Base-by-base conservation (phyloP, 768 basidiomycete species). In the Fomitopsis serialis region DNA sequence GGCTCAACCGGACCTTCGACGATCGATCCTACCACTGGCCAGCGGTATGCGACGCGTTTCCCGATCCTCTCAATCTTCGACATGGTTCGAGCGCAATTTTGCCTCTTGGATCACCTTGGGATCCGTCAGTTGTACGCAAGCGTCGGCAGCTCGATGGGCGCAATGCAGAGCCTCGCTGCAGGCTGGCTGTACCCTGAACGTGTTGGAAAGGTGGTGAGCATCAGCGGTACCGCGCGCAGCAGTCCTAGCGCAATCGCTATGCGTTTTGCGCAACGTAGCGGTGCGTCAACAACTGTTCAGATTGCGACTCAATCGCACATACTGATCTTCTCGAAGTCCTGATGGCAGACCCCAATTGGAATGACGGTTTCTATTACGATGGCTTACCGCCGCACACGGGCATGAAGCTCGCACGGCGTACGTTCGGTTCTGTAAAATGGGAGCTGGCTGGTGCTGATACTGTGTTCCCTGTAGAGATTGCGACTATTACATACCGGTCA, bases 311-410 rank as follows among this genome's bases (percentile, higher is more conserved):
- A 22, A 22, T 2, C 36, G 32, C 44, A 43, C 24, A n/a, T 42
- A 42, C 50, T 27, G 25, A 5, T 46, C 22, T 40, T 24, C 15
- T 25, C 27, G n/a, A 57, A 98, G 97, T 99, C 17, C 81, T 99
- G 50, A 99, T 99, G 97, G 90, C 96, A 1, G 97, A 99, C 70
- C 96, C 96, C 0, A 98, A 98, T 58, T 99, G 97, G 97, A 99
- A 98, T 56, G 86, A 93, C 34, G 97, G 97, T 3, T 98, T 96
- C 70, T 99, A 99, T 68, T 99, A 99, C 66, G 92, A 96, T 54
- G 77, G 79, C 8, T 67, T 95, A n/a, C 97, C 97, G 1, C 97
- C 97, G 0, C 97, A 99, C 66, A 90, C 85, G 1, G 97, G 97
- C 25, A 98, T 99, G 94, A 99, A 99, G 68, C 81, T 99, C 19